These are phyloP conservation scores for Paulownia fortunei DNA, from an alignment of 257 asterid genomes.

Conservation along the genomic window DNA sequence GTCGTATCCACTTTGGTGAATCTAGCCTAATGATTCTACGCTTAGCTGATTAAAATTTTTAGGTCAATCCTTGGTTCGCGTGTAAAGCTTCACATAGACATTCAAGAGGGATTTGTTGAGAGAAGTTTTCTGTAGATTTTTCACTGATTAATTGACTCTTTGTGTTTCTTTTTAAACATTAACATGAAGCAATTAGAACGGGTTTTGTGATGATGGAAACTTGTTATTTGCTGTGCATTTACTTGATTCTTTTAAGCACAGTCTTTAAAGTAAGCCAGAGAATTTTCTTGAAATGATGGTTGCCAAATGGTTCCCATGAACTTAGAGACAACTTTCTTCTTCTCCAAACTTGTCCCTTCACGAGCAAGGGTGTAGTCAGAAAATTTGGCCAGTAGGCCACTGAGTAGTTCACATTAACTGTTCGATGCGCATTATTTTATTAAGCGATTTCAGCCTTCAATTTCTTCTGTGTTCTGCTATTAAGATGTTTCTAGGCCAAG, in stretches of 20 bases:
- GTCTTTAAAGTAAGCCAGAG: too few species aligned
- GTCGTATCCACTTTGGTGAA: slow-evolving; percentile 1
- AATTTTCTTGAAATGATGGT: too few species aligned
- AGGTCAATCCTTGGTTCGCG: neutral
- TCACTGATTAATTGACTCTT: too few species aligned
- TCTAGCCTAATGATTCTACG: neutral
- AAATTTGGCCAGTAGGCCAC: neutral
- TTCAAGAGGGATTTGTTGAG: too few species aligned
- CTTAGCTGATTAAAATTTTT: neutral
- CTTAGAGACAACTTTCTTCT: neutral
- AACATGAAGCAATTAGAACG: too few species aligned
- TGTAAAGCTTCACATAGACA: neutral
- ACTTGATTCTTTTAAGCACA: too few species aligned
- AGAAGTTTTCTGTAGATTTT: too few species aligned
- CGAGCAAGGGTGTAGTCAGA: neutral
- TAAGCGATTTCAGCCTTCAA: neutral
- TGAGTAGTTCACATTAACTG: neutral
- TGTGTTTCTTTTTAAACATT: too few species aligned
- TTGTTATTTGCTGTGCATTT: too few species aligned
- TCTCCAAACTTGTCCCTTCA: neutral
- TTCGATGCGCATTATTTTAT: neutral
- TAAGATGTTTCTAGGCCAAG: neutral
- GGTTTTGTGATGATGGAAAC: too few species aligned
- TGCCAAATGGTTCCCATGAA: too few species aligned
- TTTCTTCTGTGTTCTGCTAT: neutral